Evolutionary conservation across 495 filamentous ascomycete genomes (phyloP).

Genomic region (Lophiostoma macrostomum): DNA sequence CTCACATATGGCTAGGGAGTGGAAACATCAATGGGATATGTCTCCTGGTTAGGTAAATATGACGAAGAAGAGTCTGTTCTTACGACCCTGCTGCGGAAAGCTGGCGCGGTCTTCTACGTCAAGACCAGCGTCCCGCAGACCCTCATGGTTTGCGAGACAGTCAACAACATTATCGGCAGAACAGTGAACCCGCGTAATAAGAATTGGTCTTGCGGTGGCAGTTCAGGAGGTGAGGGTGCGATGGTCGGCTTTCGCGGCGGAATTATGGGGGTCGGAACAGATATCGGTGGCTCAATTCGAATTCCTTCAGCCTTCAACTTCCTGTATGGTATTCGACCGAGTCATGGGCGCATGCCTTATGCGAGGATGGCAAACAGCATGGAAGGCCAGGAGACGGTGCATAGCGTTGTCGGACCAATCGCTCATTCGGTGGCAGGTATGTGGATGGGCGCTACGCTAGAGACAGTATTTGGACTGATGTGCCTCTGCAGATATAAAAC

Average conservation of each 20-base stretch:
- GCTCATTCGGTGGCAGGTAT: too few relatives aligned
- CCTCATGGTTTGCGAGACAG: constrained; percentile 37
- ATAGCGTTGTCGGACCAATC: too few relatives aligned
- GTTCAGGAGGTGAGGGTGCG: constrained; percentile 44
- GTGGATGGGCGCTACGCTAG: too few relatives aligned
- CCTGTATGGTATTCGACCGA: not conserved
- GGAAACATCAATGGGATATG: constrained; percentile 10
- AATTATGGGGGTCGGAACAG: constrained; percentile 40
- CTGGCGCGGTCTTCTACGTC: constrained; percentile 32
- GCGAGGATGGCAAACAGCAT: too few relatives aligned
- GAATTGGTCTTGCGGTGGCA: constrained; percentile 46
- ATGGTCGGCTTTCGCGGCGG: constrained; percentile 38
- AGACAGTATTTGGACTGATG: too few relatives aligned
- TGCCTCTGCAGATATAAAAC: too few relatives aligned
- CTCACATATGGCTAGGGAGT: too few relatives aligned
- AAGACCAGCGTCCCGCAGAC: constrained; percentile 43
- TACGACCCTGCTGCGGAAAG: not conserved
- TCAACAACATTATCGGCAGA: constrained; percentile 52
- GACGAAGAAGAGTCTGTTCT: not conserved
- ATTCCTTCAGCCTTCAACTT: not conserved
- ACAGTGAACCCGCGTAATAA: constrained; percentile 51
- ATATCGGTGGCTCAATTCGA: constrained; percentile 32
- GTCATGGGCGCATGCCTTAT: not conserved
- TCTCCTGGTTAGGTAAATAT: not conserved
- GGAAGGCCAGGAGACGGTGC: too few relatives aligned